Evolutionary conservation across 2,329 filamentous ascomycete genomes (phyloP).

Genomic region (Ceratocystis lukuohia): DNA sequence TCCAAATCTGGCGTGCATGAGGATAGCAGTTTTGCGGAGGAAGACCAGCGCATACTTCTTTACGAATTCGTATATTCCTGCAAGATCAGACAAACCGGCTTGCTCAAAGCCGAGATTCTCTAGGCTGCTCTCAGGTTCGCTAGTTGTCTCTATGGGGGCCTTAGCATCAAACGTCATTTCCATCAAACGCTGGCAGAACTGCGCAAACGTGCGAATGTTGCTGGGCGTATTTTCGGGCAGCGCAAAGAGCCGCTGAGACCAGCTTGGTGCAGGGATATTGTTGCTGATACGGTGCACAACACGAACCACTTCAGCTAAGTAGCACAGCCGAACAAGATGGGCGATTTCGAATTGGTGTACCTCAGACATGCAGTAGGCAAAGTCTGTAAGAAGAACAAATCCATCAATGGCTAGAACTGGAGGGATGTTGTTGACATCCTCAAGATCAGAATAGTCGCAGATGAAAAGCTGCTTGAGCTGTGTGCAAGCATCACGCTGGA

Average conservation of each 20-base stretch:
- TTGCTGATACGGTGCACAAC: slow-evolving; percentile 49
- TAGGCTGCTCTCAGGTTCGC: neutral
- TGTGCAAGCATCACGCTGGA: slow-evolving; percentile 10
- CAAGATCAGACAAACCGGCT: slow-evolving; percentile 39
- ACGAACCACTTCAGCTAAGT: slow-evolving; percentile 81
- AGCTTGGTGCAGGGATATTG: slow-evolving; percentile 39
- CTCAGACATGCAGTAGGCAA: slow-evolving; percentile 55
- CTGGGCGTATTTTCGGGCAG: slow-evolving; percentile 30
- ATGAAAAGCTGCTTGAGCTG: slow-evolving; percentile 19
- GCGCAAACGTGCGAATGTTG: slow-evolving; percentile 40
- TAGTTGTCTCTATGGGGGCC: slow-evolving; percentile 8
- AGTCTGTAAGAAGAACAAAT: slow-evolving; percentile 72
- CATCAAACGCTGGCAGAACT: slow-evolving; percentile 31
- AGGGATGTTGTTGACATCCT: slow-evolving; percentile 38
- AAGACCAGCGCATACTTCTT: slow-evolving; percentile 82
- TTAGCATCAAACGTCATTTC: slow-evolving; percentile 22
- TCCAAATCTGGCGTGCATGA: slow-evolving; percentile 78
- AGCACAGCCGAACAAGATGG: slow-evolving; percentile 73
- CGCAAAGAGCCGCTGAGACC: slow-evolving; percentile 35
- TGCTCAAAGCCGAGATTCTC: slow-evolving; percentile 40
- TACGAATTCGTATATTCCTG: slow-evolving; percentile 46
- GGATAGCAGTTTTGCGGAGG: slow-evolving; percentile 68
- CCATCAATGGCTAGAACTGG: slow-evolving; percentile 52
- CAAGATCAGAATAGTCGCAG: slow-evolving; percentile 21
- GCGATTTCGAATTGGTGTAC: slow-evolving; percentile 59